Percentiles rank a stretch among this genome's conserved stretches.
phyloP scores from a whole-genome alignment of 495 filamentous ascomycete species.

The Physcia stellaris region DNA sequence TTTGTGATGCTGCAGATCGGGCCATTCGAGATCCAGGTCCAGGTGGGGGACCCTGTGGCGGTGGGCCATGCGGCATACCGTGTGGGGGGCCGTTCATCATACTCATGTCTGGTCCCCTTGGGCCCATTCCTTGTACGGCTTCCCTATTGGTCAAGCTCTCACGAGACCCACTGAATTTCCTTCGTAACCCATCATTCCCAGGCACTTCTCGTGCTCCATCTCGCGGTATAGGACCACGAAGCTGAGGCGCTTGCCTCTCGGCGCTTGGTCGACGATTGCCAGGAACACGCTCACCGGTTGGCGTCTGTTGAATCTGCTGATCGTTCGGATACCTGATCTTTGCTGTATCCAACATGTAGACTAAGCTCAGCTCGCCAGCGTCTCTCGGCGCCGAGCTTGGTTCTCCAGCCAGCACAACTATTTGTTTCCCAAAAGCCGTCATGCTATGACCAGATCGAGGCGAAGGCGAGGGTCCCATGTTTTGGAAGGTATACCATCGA shows the following conservation, averaged over 20 bases:
- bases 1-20: constrained; percentile 54
- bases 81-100: constrained; percentile 15
- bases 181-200: constrained; percentile 38
- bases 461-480: constrained; percentile 95
- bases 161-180: constrained; percentile 35
- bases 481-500: constrained; percentile 98
- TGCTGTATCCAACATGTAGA: constrained; percentile 82
- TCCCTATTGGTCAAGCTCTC: constrained; percentile 35
- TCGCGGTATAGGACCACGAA: constrained; percentile 36
- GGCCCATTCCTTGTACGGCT: constrained; percentile 17
- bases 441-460: constrained; percentile 92
- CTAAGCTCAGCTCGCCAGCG: constrained; percentile 68
- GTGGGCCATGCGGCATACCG: too few relatives aligned
- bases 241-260: constrained; percentile 19
- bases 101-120: constrained; percentile 13
- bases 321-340: constrained; percentile 95
- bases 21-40: constrained; percentile 49
- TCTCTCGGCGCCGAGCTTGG: constrained; percentile 77
- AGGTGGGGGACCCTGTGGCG: constrained; percentile 10
- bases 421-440: constrained; percentile 83
- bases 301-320: constrained; percentile 34
- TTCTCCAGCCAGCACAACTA: constrained; percentile 87
- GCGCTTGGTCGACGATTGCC: constrained; percentile 27
- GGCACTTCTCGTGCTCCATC: constrained; percentile 50
- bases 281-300: constrained; percentile 21